phyloP scores from a whole-genome alignment of 495 filamentous ascomycete species.

The Cercophora samala region DNA sequence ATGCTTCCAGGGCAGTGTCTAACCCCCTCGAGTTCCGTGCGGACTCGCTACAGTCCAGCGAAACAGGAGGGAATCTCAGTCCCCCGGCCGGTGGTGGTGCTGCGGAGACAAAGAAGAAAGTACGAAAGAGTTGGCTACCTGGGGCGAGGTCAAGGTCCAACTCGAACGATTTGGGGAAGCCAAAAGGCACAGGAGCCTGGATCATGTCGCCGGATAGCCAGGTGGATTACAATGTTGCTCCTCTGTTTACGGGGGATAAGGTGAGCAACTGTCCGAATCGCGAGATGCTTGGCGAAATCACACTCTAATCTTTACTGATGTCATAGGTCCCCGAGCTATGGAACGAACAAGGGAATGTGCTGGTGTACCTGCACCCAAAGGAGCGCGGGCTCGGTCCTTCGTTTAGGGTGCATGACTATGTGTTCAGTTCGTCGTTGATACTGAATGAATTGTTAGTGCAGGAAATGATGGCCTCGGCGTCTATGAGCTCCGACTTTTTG shows the following conservation, averaged over 20 bases:
- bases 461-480: constrained; percentile 44
- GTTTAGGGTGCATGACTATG: constrained; percentile 70
- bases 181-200: constrained; percentile 53
- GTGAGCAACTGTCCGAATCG: constrained; percentile 34
- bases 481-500: constrained; percentile 36
- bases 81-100: constrained; percentile 29
- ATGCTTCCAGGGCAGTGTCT: constrained; percentile 31
- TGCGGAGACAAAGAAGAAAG: constrained; percentile 30
- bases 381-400: constrained; percentile 64
- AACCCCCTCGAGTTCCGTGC: constrained; percentile 14
- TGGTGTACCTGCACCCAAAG: constrained; percentile 75
- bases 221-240: constrained; percentile 59
- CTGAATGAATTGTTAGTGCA: constrained; percentile 68
- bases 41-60: constrained; percentile 24
- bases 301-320: constrained; percentile 6
- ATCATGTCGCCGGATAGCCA: constrained; percentile 55
- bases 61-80: constrained; percentile 25
- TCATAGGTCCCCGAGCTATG: constrained; percentile 80
- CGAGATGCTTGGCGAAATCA: background rate
- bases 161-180: constrained; percentile 31
- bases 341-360: constrained; percentile 79
- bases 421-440: constrained; percentile 66
- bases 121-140: constrained; percentile 45
- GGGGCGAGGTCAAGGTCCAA: constrained; percentile 44
- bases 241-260: constrained; percentile 58